These are phyloP conservation scores for Podosphaera xanthii DNA, from an alignment of 2,329 filamentous ascomycete genomes.

Conservation along the genomic window DNA sequence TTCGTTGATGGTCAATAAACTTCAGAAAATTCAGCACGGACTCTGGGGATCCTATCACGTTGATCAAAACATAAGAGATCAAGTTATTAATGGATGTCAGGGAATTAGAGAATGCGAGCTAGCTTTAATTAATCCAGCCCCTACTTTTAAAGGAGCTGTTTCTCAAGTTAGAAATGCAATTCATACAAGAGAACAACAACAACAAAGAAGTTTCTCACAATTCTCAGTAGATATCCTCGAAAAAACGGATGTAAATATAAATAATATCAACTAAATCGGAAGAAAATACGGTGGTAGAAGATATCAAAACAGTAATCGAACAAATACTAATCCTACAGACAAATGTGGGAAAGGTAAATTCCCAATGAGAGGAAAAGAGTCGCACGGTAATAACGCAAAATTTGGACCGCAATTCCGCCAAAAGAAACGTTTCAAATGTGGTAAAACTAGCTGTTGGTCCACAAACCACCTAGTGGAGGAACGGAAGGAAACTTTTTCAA, in stretches of 20 bases:
- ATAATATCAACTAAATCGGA: neutral
- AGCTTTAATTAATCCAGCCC: neutral
- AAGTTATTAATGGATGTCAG: conserved; percentile 1
- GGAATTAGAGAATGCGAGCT: conserved; percentile 1
- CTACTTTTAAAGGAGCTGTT: neutral
- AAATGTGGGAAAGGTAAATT: neutral
- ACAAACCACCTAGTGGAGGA: neutral
- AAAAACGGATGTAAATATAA: neutral
- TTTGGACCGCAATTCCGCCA: neutral
- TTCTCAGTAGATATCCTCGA: neutral
- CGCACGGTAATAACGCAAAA: neutral
- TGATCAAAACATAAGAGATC: neutral
- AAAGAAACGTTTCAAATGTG: neutral
- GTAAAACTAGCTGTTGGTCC: neutral
- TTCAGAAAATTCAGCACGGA: neutral
- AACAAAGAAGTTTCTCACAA: neutral
- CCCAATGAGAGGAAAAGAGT: neutral
- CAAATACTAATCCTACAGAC: neutral
- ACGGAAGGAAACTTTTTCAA: neutral
- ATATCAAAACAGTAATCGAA: neutral
- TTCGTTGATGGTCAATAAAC: neutral
- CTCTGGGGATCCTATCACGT: neutral
- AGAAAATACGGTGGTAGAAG: too few species aligned
- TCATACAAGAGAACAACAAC: neutral
- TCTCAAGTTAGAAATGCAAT: neutral